Conservation (phyloP, 768 basidiomycete species). For the Lactifluus volemus region DNA sequence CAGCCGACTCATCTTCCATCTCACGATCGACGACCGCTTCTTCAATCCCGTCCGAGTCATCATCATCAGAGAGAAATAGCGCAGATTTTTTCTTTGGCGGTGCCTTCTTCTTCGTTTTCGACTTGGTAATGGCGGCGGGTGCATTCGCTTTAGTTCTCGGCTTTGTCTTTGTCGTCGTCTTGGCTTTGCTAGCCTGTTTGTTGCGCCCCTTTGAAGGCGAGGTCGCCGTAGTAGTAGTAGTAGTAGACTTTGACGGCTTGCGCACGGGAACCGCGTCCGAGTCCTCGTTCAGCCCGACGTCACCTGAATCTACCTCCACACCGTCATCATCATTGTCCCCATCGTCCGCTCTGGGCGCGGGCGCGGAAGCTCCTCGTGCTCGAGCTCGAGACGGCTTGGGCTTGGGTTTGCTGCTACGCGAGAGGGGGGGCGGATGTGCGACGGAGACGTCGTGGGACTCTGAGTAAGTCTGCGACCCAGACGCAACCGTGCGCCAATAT, state of each 20-base stretch:
- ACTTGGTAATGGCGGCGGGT: not conserved
- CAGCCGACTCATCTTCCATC: not conserved
- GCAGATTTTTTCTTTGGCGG: not conserved
- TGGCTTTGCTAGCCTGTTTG: not conserved
- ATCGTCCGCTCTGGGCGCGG: too few relatives aligned
- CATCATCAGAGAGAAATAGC: constrained; percentile 15
- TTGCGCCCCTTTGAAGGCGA: not conserved
- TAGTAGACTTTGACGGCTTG: not conserved
- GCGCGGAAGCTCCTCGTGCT: not conserved
- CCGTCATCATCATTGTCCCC: not conserved
- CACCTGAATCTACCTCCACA: not conserved
- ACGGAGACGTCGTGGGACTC: constrained; percentile 29
- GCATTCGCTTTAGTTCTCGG: not conserved
- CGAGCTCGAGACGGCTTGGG: constrained; percentile 6
- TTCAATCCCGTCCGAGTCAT: not conserved
- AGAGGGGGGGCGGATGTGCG: not conserved
- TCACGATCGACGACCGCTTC: not conserved
- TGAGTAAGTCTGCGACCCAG: constrained; percentile 38
- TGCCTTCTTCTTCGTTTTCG: not conserved
- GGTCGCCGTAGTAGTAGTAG: too few relatives aligned
- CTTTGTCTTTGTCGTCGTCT: not conserved
- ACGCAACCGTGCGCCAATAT: not conserved
- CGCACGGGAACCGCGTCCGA: not conserved
- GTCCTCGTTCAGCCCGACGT: not conserved
- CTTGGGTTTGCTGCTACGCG: not conserved